Base-by-base conservation (phyloP, 495 filamentous ascomycete genomes). In the Penicillium psychrofluorescens region DNA sequence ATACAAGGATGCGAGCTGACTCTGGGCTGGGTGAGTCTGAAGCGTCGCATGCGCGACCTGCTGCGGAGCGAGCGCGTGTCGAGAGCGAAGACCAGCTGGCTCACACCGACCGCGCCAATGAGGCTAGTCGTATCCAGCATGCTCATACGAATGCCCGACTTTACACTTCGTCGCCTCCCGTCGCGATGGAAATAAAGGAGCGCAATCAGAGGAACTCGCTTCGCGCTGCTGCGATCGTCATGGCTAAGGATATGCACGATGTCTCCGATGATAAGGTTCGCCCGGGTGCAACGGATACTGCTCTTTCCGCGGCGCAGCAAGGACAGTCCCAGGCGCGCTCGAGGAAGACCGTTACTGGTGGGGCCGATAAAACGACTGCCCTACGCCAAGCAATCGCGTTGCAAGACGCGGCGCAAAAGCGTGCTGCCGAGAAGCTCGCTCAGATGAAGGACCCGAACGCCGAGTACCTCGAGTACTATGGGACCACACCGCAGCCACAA, bases 201-300 rank as follows among this genome's bases (percentile, higher is more conserved):
- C 71, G 81, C 59, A 81, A 77, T 35, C 78, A 74, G 41, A 71
- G 78, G 30, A 83, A 86, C 56, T 79, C 81, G 6, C 64, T 95
- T 1, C 85, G 80, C 46, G 88, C 88, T 13, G 88, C 89, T 12
- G 85, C 90, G 4, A 63, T 95, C 1, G 85, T 83, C 4, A 95
- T 95, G 88, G 88, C 90, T 16, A 87, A 80, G 61, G 75, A 84
- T 45, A 88, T 95, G 84, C 94, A 88, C 61, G 76, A 64, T 11
- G 58, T 78, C 38, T 55, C 80, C 77, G 62, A 76, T 33, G 37
- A 56, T 71, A n/a, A n/a, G n/a, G 46, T 48, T 58, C 41, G 30
- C 41, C 44, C 8, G 39, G 36, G 22, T 34, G 22, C 6, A 22
- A 22, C 47, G 16, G 55, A 51, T 42, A 44, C 51, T 32, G 75